These are phyloP conservation scores for Favolaschia claudopus DNA, from an alignment of 768 basidiomycete species.

Conservation along the genomic window DNA sequence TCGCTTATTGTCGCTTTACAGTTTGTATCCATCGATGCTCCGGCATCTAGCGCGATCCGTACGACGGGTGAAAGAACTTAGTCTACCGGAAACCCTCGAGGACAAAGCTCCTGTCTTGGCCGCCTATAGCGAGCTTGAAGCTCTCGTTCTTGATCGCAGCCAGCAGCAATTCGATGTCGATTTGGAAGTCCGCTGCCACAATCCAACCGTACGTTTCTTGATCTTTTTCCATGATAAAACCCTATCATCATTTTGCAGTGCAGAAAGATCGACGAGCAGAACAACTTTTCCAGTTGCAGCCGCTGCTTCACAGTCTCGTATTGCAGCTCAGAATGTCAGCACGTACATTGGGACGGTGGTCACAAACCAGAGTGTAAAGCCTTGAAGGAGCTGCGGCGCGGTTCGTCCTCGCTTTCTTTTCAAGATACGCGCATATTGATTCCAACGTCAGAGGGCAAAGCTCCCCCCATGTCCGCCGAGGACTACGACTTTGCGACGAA, in stretches of 20 bases:
- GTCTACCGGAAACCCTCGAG: conserved; percentile 11
- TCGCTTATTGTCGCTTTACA: conserved; percentile 21
- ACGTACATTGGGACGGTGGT: conserved; percentile 23
- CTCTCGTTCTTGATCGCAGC: conserved; percentile 15
- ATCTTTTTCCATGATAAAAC: background rate
- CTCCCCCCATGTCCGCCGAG: conserved; percentile 6
- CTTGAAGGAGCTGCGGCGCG: conserved; percentile 11
- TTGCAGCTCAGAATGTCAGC: conserved; percentile 21
- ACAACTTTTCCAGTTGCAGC: conserved; percentile 24
- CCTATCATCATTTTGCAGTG: conserved; percentile 21
- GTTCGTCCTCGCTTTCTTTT: background rate
- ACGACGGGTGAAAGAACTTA: conserved; percentile 10
- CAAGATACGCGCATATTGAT: background rate
- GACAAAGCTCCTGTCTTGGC: conserved; percentile 13
- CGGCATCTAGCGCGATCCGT: conserved; percentile 6
- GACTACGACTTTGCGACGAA: conserved; percentile 22
- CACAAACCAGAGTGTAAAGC: conserved; percentile 20
- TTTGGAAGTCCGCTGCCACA: conserved; percentile 8
- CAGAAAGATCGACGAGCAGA: conserved; percentile 16
- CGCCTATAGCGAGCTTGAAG: conserved; percentile 19
- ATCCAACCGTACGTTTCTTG: conserved; percentile 13
- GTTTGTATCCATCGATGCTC: conserved; percentile 23
- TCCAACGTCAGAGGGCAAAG: conserved; percentile 5
- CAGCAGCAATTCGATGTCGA: conserved; percentile 9
- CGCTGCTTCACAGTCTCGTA: conserved; percentile 22